Base-by-base conservation (phyloP, 2,329 filamentous ascomycete genomes). In the Fusarium pininemorale region DNA sequence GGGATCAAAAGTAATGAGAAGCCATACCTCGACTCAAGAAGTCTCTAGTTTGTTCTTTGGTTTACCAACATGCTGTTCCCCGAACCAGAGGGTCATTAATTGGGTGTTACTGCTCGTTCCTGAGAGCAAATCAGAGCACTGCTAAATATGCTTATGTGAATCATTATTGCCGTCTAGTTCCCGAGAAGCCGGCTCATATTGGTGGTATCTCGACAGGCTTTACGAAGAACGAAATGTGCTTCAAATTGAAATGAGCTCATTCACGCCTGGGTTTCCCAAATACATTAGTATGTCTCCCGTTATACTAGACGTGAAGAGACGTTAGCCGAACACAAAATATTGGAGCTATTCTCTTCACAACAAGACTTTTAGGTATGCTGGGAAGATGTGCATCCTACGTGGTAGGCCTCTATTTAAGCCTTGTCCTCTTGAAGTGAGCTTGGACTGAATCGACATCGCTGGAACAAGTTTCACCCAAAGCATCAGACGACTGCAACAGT, bases 111-210 rank as follows among this genome's bases (percentile, higher is more conserved):
- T 42, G 37, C 15, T 37, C 7, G 24, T 14, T 39, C 37, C 59
- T 28, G 26, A 62, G 56, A 61, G 44, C 68, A 69, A 69, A 75
- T 72, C 68, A 72, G 56, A 69, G 53, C 44, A 41, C 37, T 47
- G 32, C 30, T 69, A 72, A 75, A 74, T 61, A 44, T 74, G 61
- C 61, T 63, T 73, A 72, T 72, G 30, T 22, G 12, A 35, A 18
- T 22, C 3, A 10, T 16, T 68, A 72, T 51, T 57, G 22, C 67
- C 67, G 68, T 30, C 32, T 51, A 42, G 69, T 69, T 62, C 35
- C 71, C 59, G 63, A 6, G 12, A 4, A 45, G 9, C 9, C 26
- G 37, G n/a, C 11, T 22, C n/a, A 26, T 30, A 22, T 11, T 41
- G 35, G 35, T 26, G 24, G 24, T 16, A 22, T 38, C 15, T 26